phyloP scores from a whole-genome alignment of 257 asterid species.

The Agastache rugosa region DNA sequence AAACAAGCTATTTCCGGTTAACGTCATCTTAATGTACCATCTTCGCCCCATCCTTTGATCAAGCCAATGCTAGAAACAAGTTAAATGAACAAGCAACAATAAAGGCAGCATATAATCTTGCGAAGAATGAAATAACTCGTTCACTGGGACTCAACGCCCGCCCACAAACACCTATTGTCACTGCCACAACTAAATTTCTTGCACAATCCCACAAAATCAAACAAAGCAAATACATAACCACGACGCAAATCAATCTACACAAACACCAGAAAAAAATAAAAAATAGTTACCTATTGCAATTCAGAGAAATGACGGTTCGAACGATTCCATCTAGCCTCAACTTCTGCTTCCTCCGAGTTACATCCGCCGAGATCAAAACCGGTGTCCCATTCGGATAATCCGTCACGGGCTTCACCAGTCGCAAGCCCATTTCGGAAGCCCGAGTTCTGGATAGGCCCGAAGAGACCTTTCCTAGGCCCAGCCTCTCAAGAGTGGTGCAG shows the following conservation, averaged over 20 bases:
- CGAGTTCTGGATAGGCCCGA: constrained; percentile 63
- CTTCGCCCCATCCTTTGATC: not conserved
- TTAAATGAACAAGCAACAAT: not conserved
- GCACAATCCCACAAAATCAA: constrained; percentile 17
- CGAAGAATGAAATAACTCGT: not conserved
- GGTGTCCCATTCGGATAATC: constrained; percentile 83
- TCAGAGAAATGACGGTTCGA: constrained; percentile 71
- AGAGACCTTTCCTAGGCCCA: constrained; percentile 72
- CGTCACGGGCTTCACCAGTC: constrained; percentile 66
- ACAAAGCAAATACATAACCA: not conserved
- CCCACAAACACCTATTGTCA: not conserved
- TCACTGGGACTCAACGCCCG: not conserved
- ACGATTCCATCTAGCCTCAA: constrained; percentile 82
- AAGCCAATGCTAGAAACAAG: not conserved
- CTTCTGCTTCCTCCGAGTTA: constrained; percentile 68
- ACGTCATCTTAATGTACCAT: not conserved
- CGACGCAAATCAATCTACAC: not conserved
- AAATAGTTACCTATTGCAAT: constrained; percentile 69
- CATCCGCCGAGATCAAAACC: constrained; percentile 76
- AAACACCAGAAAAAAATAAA: not conserved
- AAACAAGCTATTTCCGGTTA: not conserved
- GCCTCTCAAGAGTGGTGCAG: constrained; percentile 86
- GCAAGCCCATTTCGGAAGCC: constrained; percentile 85
- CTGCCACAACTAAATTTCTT: not conserved
- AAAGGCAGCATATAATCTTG: not conserved